These are phyloP conservation scores for Candida golubevii DNA, from an alignment of 805 yeast genomes.

Conservation along the genomic window DNA sequence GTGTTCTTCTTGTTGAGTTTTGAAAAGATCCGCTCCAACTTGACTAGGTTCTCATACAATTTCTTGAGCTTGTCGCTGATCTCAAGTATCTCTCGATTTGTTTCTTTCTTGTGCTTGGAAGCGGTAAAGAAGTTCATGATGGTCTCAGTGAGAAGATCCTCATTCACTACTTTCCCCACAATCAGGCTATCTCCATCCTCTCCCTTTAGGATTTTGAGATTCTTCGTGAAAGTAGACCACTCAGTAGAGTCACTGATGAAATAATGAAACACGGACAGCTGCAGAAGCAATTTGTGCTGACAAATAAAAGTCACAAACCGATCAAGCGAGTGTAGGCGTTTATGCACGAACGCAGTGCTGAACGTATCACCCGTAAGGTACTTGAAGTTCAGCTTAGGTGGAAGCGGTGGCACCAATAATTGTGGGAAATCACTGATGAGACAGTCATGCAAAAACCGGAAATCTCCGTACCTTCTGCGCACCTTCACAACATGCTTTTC, in stretches of 20 bases:
- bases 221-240: conserved; percentile 66
- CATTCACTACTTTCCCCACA: conserved; percentile 44
- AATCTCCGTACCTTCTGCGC: conserved; percentile 84
- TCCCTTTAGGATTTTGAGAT: conserved; percentile 37
- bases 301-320: conserved; percentile 71
- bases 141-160: conserved; percentile 84
- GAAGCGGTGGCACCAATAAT: conserved; percentile 86
- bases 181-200: conserved; percentile 17
- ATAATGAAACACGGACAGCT: conserved; percentile 64
- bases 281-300: conserved; percentile 66
- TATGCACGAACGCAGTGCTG: conserved; percentile 75
- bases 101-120: conserved; percentile 60
- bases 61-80: conserved; percentile 80
- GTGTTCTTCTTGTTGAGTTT: conserved; percentile 69
- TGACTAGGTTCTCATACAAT: conserved; percentile 74
- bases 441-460: conserved; percentile 71
- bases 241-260: conserved; percentile 67
- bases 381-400: conserved; percentile 87
- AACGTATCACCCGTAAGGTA: conserved; percentile 93
- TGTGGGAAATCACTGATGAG: conserved; percentile 78
- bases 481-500: conserved; percentile 40
- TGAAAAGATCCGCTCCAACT: conserved; percentile 73
- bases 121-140: conserved; percentile 92
- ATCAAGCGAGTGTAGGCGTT: conserved; percentile 75
- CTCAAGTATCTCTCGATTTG: conserved; percentile 55